A percentile compares a stretch with the other conserved stretches of the same genome.
Evolutionary conservation across 164 flowering plant genomes (phyloP).

Genomic region (Tinospora cordifolia): DNA sequence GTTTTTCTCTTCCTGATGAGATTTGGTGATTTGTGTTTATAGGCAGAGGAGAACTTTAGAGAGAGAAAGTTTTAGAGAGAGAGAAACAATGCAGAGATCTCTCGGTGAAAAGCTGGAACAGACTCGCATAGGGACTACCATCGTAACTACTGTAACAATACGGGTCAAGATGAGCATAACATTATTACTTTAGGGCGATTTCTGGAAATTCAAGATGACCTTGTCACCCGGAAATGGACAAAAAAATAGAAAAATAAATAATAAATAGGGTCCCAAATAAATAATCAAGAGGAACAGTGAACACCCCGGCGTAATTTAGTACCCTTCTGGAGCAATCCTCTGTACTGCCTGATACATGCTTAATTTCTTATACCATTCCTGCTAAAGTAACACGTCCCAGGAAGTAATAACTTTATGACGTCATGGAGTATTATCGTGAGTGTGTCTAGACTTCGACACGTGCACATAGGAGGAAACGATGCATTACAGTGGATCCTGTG

Average conservation of each 20-base stretch:
- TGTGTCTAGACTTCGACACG: not conserved
- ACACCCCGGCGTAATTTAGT: not conserved
- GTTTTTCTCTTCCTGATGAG: slow-evolving; percentile 4
- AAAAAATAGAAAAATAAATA: too few relatives aligned
- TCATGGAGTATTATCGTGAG: not conserved
- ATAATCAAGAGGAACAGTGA: not conserved
- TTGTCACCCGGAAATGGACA: not conserved
- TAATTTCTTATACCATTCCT: too few relatives aligned
- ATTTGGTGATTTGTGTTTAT: not conserved
- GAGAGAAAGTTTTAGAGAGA: not conserved
- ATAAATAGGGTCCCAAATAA: too few relatives aligned
- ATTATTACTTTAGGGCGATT: not conserved
- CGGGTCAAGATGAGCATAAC: not conserved
- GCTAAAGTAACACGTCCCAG: not conserved
- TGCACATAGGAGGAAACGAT: not conserved
- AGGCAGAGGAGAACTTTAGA: too few relatives aligned
- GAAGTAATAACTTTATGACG: not conserved
- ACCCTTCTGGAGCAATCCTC: too few relatives aligned
- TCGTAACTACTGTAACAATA: not conserved
- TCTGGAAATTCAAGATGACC: not conserved
- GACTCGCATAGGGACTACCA: not conserved
- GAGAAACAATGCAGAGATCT: not conserved
- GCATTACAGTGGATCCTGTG: not conserved
- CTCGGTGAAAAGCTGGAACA: not conserved
- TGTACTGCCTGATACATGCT: too few relatives aligned